These are phyloP conservation scores for Sarocladiaceae sp. DNA, from an alignment of 2,329 filamentous ascomycete genomes.

Conservation along the genomic window DNA sequence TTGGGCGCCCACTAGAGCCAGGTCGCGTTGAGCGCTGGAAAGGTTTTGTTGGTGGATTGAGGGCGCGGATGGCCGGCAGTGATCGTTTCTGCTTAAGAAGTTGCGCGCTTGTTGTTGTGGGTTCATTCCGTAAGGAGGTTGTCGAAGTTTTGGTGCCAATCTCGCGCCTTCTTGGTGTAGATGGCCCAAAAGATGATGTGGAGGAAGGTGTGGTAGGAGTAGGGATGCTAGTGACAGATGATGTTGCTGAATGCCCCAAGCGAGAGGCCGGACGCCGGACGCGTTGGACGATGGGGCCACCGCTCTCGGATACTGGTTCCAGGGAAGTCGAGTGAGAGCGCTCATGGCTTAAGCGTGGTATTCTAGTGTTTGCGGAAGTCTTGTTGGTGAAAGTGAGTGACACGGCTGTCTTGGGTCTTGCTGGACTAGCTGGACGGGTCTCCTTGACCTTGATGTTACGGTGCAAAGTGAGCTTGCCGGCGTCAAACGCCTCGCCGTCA, in stretches of 20 bases:
- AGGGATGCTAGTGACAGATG: conserved; percentile 61
- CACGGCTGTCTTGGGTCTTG: conserved; percentile 68
- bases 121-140: conserved; percentile 51
- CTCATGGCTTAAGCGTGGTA: conserved; percentile 74
- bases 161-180: conserved; percentile 58
- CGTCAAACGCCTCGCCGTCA: conserved; percentile 75
- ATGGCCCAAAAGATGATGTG: conserved; percentile 46
- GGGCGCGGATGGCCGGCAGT: conserved; percentile 53
- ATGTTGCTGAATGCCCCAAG: conserved; percentile 64
- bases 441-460: conserved; percentile 88
- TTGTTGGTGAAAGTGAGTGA: conserved; percentile 92
- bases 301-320: conserved; percentile 91
- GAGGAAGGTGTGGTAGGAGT: conserved; percentile 57
- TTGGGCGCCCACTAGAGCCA: conserved; percentile 5
- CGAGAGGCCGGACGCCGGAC: conserved; percentile 63
- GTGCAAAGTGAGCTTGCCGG: conserved; percentile 77
- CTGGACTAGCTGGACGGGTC: conserved; percentile 63
- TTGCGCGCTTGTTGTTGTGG: conserved; percentile 63
- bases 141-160: conserved; percentile 51
- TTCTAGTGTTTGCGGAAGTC: conserved; percentile 59
- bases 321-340: conserved; percentile 66
- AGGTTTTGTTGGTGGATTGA: conserved; percentile 48
- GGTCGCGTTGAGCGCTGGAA: conserved; percentile 1
- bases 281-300: conserved; percentile 61
- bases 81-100: conserved; percentile 63